Evolutionary conservation across 805 yeast genomes (phyloP).

Genomic region (Starmerella powellii): DNA sequence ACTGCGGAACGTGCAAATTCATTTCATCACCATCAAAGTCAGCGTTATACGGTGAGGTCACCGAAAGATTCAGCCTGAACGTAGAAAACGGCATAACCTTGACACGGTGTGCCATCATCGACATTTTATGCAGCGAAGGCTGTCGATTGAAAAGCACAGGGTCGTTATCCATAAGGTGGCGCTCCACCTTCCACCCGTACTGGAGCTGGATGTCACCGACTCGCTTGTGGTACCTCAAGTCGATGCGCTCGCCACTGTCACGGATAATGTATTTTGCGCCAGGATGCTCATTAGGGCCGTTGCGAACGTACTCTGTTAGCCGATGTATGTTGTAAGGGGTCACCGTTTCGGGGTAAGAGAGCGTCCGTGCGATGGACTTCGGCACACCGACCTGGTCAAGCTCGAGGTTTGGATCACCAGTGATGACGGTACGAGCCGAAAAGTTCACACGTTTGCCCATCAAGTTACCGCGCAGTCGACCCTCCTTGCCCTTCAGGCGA

Average conservation of each 20-base stretch:
- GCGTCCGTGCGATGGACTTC: constrained; percentile 84
- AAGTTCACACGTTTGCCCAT: constrained; percentile 99
- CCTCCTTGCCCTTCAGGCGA: constrained; percentile 99
- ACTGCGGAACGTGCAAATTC: constrained; percentile 98
- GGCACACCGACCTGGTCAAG: constrained; percentile 99
- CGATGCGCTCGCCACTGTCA: constrained; percentile 98
- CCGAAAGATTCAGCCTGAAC: constrained; percentile 89
- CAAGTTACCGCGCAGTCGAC: constrained; percentile 93
- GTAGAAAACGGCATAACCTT: constrained; percentile 98
- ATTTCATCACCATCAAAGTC: constrained; percentile 99
- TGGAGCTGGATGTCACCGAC: constrained; percentile 97
- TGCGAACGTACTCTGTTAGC: constrained; percentile 82
- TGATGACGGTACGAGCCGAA: constrained; percentile 97
- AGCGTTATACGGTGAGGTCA: constrained; percentile 98
- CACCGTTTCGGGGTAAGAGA: constrained; percentile 93
- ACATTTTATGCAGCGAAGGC: constrained; percentile 98
- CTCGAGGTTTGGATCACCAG: constrained; percentile 97
- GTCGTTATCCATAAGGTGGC: constrained; percentile 94
- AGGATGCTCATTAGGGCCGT: constrained; percentile 98
- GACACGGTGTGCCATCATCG: constrained; percentile 99
- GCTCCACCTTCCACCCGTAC: constrained; percentile 98
- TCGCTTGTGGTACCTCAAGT: constrained; percentile 88
- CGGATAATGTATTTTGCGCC: constrained; percentile 98
- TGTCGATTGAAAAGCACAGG: constrained; percentile 98
- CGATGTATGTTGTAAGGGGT: constrained; percentile 95